Evolutionary conservation across 106 monocot species (phyloP), one percentile per base, ranked within the genome.

Genomic region (Hemerocallis citrina): DNA sequence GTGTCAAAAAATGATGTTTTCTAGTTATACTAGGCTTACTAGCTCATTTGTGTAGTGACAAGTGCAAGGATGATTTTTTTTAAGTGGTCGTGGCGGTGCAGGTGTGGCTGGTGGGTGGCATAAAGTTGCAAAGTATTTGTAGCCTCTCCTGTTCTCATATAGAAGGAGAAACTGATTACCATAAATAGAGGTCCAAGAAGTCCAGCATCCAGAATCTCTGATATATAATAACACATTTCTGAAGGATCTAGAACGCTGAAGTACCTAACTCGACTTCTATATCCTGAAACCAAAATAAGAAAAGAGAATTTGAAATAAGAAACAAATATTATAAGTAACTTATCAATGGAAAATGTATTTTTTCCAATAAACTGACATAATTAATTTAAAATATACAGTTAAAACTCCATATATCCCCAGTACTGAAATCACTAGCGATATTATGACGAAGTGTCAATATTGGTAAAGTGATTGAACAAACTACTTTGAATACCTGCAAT

Each of bases 141-240:
- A n/a, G n/a, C n/a, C n/a, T n/a, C n/a, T n/a, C n/a, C n/a, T n/a
- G n/a, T 20, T 7, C 7, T 21, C 20, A 47, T 21, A 45, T 45
- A 47, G 22, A 50, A 50, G 50, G 50, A 50, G 50, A 24, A 50
- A 13, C 27, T 39, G 51, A 74, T 82, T 64, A 96, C 95, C 95
- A 86, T 84, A 72, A 96, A 96, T 32, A 96, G 50, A 71, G 95
- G 95, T 15, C 86, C 76, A n/a, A 62, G 73, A 30, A 66, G 55
- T 27, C 86, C 90, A 74, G 78, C 86, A 67, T 90, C 89, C 61
- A 96, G 61, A 59, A 96, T 79, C 70, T 96, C 90, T 27, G 83
- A 96, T 38, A 87, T 50, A 50, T 96, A 96, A 68, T 83, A 76
- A 40, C 90, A 83, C 89, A 84, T 81, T 48, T 90, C 78, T 30